Conservation (phyloP, 768 basidiomycete species). For the Russula sp. region DNA sequence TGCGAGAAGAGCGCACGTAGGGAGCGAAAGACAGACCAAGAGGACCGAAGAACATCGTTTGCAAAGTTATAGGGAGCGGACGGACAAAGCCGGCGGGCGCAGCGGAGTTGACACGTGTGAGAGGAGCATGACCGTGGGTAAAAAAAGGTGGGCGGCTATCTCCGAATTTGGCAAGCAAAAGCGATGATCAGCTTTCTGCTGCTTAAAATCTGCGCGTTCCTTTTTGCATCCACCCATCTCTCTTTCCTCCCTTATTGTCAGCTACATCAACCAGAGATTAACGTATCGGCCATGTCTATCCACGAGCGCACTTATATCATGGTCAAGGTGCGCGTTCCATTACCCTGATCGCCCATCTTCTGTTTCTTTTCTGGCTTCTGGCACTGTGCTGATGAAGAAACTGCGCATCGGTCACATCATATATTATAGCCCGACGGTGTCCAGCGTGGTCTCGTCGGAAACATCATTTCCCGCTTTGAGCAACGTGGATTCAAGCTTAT, state of each 20-base stretch:
- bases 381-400: conserved; percentile 14
- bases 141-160: conserved; percentile 22
- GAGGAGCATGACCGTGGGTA: conserved; percentile 6
- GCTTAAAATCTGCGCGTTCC: conserved; percentile 35
- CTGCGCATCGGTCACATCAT: conserved; percentile 25
- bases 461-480: conserved; percentile 96
- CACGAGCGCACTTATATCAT: conserved; percentile 97
- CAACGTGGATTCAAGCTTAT: conserved; percentile 97
- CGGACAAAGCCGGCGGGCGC: conserved; percentile 3
- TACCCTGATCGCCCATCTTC: not conserved
- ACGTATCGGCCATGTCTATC: conserved; percentile 54
- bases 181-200: conserved; percentile 30
- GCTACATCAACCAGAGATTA: conserved; percentile 25
- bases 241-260: conserved; percentile 35
- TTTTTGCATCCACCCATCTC: conserved; percentile 31
- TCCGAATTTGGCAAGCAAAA: conserved; percentile 20
- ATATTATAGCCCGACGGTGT: conserved; percentile 88
- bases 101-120: not conserved
- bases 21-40: conserved; percentile 76
- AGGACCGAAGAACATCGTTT: conserved; percentile 49
- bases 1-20: conserved; percentile 63
- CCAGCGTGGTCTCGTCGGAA: conserved; percentile 91
- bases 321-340: conserved; percentile 78
- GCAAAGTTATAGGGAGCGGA: not conserved
- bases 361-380: not conserved